Conservation (phyloP, 805 yeast genomes). For the Grigorovia jiainica region DNA sequence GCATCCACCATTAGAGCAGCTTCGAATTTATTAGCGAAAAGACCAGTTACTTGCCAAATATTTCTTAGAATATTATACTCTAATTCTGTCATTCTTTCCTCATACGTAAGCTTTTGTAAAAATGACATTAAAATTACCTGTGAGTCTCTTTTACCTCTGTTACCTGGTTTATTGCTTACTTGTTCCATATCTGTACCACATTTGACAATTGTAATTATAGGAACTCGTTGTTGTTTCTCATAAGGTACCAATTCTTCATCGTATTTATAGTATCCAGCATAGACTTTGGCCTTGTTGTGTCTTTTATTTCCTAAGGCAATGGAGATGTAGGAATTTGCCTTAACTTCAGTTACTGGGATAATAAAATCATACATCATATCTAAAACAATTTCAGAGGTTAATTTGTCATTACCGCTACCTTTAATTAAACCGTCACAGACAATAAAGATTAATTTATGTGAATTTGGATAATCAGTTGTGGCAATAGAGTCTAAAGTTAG, state of each 20-base stretch:
- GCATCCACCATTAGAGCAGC: conserved; percentile 89
- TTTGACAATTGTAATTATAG: conserved; percentile 68
- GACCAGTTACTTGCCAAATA: conserved; percentile 77
- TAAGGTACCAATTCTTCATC: conserved; percentile 63
- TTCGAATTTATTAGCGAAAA: conserved; percentile 77
- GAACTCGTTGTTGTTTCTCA: conserved; percentile 80
- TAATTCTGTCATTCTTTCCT: conserved; percentile 88
- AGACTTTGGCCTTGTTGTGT: conserved; percentile 96
- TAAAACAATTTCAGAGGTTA: conserved; percentile 86
- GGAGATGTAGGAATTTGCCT: conserved; percentile 83
- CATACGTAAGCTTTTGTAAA: conserved; percentile 76
- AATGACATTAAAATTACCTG: conserved; percentile 87
- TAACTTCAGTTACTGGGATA: conserved; percentile 62
- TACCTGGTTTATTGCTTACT: conserved; percentile 69
- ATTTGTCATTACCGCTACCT: conserved; percentile 81
- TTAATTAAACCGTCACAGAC: conserved; percentile 92
- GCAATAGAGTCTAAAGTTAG: conserved; percentile 86
- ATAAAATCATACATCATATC: conserved; percentile 78
- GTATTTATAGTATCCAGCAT: conserved; percentile 88
- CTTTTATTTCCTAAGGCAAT: conserved; percentile 91
- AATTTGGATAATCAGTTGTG: conserved; percentile 92
- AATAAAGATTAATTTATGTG: conserved; percentile 78
- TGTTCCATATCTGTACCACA: conserved; percentile 83
- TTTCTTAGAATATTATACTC: conserved; percentile 68
- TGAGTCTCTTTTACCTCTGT: conserved; percentile 93